Conservation (phyloP, 228 moss, liverwort and hornwort species). For the Sphagnum fallax region DNA sequence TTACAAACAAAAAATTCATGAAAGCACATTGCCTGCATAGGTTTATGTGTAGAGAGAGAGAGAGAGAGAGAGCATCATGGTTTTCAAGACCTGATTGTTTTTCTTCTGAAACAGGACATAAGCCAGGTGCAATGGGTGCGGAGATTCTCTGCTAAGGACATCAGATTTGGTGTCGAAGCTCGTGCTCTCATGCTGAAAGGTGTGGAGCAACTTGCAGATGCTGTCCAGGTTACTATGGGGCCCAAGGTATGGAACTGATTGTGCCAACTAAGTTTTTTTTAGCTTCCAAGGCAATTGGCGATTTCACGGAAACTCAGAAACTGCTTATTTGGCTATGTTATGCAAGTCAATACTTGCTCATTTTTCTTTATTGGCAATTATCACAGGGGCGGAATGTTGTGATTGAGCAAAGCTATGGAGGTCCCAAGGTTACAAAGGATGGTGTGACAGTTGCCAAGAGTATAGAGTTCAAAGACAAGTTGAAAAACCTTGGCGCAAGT, state of each 20-base stretch:
- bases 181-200: constrained; percentile 88
- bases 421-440: constrained; percentile 87
- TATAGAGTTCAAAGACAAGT: constrained; percentile 83
- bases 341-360: neutral
- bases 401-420: constrained; percentile 78
- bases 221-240: constrained; percentile 95
- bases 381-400: constrained; percentile 81
- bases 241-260: constrained; percentile 44
- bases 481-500: constrained; percentile 84
- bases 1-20: too few species aligned
- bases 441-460: constrained; percentile 94
- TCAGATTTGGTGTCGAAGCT: constrained; percentile 79
- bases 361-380: too few species aligned
- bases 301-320: neutral
- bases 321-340: neutral
- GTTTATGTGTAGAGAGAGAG: too few species aligned
- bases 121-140: constrained; percentile 38
- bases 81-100: too few species aligned
- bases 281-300: too few species aligned
- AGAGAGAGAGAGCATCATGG: too few species aligned
- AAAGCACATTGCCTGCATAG: too few species aligned
- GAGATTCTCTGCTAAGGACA: constrained; percentile 74
- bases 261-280: too few species aligned
- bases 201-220: constrained; percentile 91
- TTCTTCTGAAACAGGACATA: constrained; percentile 23